These are phyloP conservation scores for Fremontodendron californicum DNA, from an alignment of 345 rosid species.

Conservation along the genomic window DNA sequence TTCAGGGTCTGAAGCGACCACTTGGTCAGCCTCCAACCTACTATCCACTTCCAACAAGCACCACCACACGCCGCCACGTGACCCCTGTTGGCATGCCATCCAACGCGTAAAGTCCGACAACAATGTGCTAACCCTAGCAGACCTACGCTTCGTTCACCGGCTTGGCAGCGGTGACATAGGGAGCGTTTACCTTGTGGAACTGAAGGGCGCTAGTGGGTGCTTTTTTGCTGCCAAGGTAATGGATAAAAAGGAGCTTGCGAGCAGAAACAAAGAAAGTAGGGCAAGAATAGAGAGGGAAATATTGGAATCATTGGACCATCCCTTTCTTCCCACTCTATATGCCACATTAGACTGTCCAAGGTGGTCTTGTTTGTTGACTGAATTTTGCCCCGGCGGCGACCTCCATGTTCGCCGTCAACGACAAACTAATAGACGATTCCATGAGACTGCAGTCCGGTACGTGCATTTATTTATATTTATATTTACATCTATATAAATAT, in stretches of 20 bases:
- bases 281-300: slow-evolving; percentile 71
- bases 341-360: slow-evolving; percentile 62
- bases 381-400: slow-evolving; percentile 87
- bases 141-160: slow-evolving; percentile 59
- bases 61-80: slow-evolving; percentile 44
- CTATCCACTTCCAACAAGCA: slow-evolving; percentile 24
- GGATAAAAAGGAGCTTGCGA: slow-evolving; percentile 64
- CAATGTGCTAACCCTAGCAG: slow-evolving; percentile 36
- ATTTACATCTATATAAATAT: not conserved
- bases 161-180: slow-evolving; percentile 94
- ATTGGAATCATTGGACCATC: slow-evolving; percentile 69
- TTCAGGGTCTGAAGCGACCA: slow-evolving; percentile 32
- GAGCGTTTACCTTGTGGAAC: slow-evolving; percentile 71
- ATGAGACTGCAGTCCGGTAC: slow-evolving; percentile 67
- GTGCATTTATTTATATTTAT: slow-evolving; percentile 5
- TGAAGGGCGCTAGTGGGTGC: slow-evolving; percentile 51
- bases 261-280: slow-evolving; percentile 63
- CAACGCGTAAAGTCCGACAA: slow-evolving; percentile 21
- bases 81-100: slow-evolving; percentile 55
- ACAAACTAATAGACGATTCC: slow-evolving; percentile 59
- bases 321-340: slow-evolving; percentile 74
- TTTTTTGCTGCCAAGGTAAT: slow-evolving; percentile 78
- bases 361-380: slow-evolving; percentile 74
- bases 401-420: slow-evolving; percentile 74
- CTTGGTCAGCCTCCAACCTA: slow-evolving; percentile 27